Evolutionary conservation across 1,284 basidiomycete species (phyloP).

Genomic region (Neonothopanus nambi): DNA sequence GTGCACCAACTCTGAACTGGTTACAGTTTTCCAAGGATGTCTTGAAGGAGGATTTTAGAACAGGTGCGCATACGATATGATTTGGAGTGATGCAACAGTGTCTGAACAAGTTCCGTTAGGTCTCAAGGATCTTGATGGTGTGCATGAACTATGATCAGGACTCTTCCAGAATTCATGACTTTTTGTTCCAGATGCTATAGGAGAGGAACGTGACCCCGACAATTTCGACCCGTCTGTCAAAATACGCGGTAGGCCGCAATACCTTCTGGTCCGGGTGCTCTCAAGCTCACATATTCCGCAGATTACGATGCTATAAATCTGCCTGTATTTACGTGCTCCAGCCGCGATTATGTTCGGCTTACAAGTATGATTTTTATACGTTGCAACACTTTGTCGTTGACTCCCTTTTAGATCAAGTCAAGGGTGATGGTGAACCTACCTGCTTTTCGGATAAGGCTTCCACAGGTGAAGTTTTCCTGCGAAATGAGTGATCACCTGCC

Average conservation of each 20-base stretch:
- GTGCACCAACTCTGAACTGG: not conserved
- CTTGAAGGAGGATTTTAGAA: conserved; percentile 60
- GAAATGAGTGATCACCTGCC: too few relatives aligned
- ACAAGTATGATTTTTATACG: conserved; percentile 38
- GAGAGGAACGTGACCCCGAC: conserved; percentile 56
- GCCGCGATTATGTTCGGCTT: conserved; percentile 59
- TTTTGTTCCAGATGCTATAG: conserved; percentile 48
- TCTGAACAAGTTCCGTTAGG: not conserved
- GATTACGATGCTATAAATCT: conserved; percentile 60
- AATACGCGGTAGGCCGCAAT: conserved; percentile 42
- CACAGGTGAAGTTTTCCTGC: not conserved
- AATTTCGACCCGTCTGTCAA: conserved; percentile 53
- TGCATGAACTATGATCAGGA: conserved; percentile 6
- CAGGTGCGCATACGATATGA: conserved; percentile 28
- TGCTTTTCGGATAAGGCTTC: conserved; percentile 50
- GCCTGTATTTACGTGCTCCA: conserved; percentile 62
- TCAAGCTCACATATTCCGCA: conserved; percentile 21
- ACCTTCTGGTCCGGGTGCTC: not conserved
- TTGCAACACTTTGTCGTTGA: conserved; percentile 4
- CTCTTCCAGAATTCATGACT: too few relatives aligned
- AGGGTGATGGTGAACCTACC: conserved; percentile 56
- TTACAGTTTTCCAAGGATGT: conserved; percentile 54
- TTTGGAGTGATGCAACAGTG: not conserved
- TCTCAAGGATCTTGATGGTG: conserved; percentile 59
- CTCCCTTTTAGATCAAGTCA: conserved; percentile 44